Conservation (phyloP, 2,329 filamentous ascomycete genomes). For the Claviceps humidiphila region DNA sequence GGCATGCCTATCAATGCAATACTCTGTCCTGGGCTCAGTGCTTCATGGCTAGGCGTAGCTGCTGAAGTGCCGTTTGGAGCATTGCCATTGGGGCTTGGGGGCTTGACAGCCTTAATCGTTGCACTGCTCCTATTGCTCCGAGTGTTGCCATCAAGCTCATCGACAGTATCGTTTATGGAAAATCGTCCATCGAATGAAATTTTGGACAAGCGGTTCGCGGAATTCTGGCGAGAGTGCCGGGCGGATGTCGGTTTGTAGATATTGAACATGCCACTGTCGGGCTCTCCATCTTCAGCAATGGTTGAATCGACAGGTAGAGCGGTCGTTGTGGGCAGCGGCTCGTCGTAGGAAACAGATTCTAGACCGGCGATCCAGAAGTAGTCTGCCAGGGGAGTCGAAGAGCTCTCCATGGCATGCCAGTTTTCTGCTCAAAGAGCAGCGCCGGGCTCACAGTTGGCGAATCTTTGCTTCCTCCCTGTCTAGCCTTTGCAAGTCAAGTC, state of each 20-base stretch:
- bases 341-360: constrained; percentile 53
- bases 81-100: constrained; percentile 14
- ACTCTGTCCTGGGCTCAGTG: neutral
- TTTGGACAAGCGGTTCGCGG: constrained; percentile 44
- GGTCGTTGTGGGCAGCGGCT: constrained; percentile 25
- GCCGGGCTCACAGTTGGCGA: neutral
- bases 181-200: constrained; percentile 34
- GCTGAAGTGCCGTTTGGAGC: constrained; percentile 15
- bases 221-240: constrained; percentile 49
- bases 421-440: constrained; percentile 10
- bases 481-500: neutral
- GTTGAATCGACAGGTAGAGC: constrained; percentile 36
- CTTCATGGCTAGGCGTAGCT: constrained; percentile 1
- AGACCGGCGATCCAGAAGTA: constrained; percentile 67
- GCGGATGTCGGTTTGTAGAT: constrained; percentile 21
- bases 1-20: constrained; percentile 18
- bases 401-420: constrained; percentile 44
- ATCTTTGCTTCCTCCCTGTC: neutral
- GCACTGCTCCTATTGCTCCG: constrained; percentile 53
- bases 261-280: constrained; percentile 27
- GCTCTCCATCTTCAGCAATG: constrained; percentile 50
- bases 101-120: constrained; percentile 40
- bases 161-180: constrained; percentile 40
- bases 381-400: constrained; percentile 54
- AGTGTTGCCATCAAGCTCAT: constrained; percentile 45